Conservation (phyloP, 2,329 filamentous ascomycete species). For the Trichoderma asperellum region DNA sequence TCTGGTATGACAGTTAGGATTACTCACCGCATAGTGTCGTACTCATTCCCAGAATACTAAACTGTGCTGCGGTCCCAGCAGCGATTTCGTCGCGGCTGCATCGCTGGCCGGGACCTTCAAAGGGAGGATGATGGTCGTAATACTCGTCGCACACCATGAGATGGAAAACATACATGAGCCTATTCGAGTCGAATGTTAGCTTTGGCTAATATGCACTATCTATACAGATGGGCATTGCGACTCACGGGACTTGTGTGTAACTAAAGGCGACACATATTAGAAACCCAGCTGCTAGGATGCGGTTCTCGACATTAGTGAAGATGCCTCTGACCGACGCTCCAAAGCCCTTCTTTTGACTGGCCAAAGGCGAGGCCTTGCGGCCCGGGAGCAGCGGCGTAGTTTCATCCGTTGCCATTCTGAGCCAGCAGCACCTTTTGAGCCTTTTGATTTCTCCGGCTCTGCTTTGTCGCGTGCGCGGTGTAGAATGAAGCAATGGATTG, state of each 20-base stretch:
- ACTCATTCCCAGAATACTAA: conserved; percentile 67
- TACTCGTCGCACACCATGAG: conserved; percentile 74
- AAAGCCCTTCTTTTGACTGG: conserved; percentile 8
- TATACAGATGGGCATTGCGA: background rate
- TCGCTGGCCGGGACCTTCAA: conserved; percentile 52
- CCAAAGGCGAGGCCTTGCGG: conserved; percentile 1
- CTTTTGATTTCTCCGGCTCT: background rate
- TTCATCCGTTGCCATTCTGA: conserved; percentile 22
- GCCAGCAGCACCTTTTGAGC: background rate
- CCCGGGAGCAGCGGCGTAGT: conserved; percentile 16
- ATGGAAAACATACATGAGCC: conserved; percentile 67
- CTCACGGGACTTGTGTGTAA: conserved; percentile 55
- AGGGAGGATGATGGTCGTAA: conserved; percentile 62
- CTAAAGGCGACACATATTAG: conserved; percentile 58
- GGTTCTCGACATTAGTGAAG: conserved; percentile 45
- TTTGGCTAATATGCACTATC: background rate
- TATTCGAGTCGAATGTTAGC: conserved; percentile 31
- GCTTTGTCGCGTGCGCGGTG: background rate
- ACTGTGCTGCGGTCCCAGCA: conserved; percentile 64
- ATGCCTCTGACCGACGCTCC: conserved; percentile 18
- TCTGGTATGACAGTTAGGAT: background rate
- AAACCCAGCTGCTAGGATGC: conserved; percentile 62
- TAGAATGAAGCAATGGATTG: background rate
- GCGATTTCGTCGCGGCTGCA: conserved; percentile 67
- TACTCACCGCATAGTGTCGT: conserved; percentile 66